Evolutionary conservation across 2,329 filamentous ascomycete genomes (phyloP).

Genomic region (Didymella pinodella): DNA sequence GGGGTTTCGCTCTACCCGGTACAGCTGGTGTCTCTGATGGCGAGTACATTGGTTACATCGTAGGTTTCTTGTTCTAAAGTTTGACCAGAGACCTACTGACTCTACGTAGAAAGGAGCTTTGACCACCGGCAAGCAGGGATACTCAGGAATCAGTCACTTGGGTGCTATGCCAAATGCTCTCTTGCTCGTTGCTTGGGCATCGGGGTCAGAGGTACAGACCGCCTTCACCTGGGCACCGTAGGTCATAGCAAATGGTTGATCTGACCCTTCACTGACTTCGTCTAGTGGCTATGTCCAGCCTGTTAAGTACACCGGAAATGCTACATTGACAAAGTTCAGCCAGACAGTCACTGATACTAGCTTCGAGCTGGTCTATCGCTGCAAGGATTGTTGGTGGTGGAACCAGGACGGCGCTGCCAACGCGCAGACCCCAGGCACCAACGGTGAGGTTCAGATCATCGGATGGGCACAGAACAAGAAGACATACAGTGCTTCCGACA

Average conservation of each 20-base stretch:
- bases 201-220: conserved; percentile 40
- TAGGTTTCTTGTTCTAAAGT: conserved; percentile 20
- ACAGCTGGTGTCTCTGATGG: conserved; percentile 32
- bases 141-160: conserved; percentile 49
- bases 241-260: conserved; percentile 13
- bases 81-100: conserved; percentile 17
- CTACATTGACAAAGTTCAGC: conserved; percentile 68
- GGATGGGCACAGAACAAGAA: conserved; percentile 64
- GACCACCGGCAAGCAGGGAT: conserved; percentile 41
- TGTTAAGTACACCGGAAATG: conserved; percentile 66
- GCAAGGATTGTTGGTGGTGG: conserved; percentile 60
- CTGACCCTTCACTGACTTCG: conserved; percentile 22
- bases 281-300: conserved; percentile 65
- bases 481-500: conserved; percentile 49
- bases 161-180: conserved; percentile 49
- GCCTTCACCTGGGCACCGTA: conserved; percentile 44
- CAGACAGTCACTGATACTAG: conserved; percentile 64
- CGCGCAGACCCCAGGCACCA: conserved; percentile 45
- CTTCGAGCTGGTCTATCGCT: conserved; percentile 72
- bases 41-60: conserved; percentile 51
- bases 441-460: conserved; percentile 53
- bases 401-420: conserved; percentile 53
- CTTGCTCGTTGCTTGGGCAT: conserved; percentile 45
- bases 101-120: conserved; percentile 40
- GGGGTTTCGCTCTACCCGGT: conserved; percentile 46